Evolutionary conservation across 805 yeast species (phyloP), one percentile per base, ranked within the genome.

Genomic region (Komagataella mondaviorum): DNA sequence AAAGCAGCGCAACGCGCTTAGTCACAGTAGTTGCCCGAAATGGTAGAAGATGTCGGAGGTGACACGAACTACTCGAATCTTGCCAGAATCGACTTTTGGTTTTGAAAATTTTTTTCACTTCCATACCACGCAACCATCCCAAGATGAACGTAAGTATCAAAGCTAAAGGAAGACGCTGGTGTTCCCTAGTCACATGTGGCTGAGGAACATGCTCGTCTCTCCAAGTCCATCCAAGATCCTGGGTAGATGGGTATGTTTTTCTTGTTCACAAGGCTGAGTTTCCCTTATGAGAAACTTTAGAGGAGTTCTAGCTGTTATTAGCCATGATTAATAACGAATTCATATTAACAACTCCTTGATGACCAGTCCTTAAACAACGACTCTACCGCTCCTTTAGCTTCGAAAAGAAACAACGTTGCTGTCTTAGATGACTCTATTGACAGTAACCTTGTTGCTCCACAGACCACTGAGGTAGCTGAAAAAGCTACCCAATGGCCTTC

Each of bases 401-500:
- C 86, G 63, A 81, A 85, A 75, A 67, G 76, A 58, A 65, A 75
- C 62, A 71, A 76, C 64, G 66, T 76, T 39, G 64, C 64, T 63
- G 73, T 62, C 56, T 54, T 72, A 10, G 39, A 30, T 30, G 39
- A 30, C 14, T 30, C 39, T 30, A 30, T 30, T 30, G 39, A 30
- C 39, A 30, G 97, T 62, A 86, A 88, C 72, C 81, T 91, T 67
- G 80, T 93, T 62, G 84, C 96, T 54, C 84, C 98, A 67, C 80
- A 91, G 73, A 82, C 88, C 76, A 84, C 95, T 62, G 88, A 88
- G 91, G 91, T 85, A 76, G 72, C 75, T 65, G 95, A 87, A 70
- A 88, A 88, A 2, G 77, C 88, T 73, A 98, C 91, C 70, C 93
- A 86, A 77, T 93, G 99, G 99, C 99, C 99, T 71, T 93, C 85